Conservation (phyloP, 495 filamentous ascomycete species). For the Annulohypoxylon moriforme region DNA sequence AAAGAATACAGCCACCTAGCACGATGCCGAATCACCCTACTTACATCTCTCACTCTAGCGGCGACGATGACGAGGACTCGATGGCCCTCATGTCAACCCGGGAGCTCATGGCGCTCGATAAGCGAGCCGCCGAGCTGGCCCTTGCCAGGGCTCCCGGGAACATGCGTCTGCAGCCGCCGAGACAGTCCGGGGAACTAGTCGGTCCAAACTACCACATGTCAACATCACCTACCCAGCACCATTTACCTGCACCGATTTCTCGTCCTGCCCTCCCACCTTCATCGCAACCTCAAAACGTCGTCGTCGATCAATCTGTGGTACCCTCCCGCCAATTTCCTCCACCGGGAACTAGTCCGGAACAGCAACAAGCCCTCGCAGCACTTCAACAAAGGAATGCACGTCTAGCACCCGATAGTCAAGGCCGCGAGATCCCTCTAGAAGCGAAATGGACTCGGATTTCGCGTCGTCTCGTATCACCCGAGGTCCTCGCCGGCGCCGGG, state of each 20-base stretch:
- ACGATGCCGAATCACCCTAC: constrained; percentile 37
- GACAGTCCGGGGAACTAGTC: constrained; percentile 33
- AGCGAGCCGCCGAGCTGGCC: constrained; percentile 44
- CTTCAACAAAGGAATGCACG: constrained; percentile 29
- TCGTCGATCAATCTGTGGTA: constrained; percentile 1
- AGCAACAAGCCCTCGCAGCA: constrained; percentile 13
- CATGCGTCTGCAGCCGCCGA: constrained; percentile 44
- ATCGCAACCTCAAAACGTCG: not conserved
- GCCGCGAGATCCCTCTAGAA: constrained; percentile 70
- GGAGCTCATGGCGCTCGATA: constrained; percentile 58
- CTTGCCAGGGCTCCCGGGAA: constrained; percentile 42
- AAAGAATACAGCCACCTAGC: constrained; percentile 27
- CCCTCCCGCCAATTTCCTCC: constrained; percentile 51
- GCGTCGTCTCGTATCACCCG: constrained; percentile 71
- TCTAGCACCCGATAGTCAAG: constrained; percentile 63
- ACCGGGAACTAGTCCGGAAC: constrained; percentile 34
- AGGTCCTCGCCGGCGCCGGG: constrained; percentile 70
- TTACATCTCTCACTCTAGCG: constrained; percentile 50
- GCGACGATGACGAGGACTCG: constrained; percentile 44
- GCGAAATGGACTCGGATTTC: constrained; percentile 80
- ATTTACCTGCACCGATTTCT: constrained; percentile 46
- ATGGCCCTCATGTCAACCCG: constrained; percentile 59
- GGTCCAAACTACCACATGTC: constrained; percentile 38
- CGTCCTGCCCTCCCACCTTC: constrained; percentile 39
- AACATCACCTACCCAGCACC: constrained; percentile 14